Evolutionary conservation across 805 yeast genomes (phyloP), one percentile per base, ranked within the genome.

Genomic region (Metschnikowia borealis): DNA sequence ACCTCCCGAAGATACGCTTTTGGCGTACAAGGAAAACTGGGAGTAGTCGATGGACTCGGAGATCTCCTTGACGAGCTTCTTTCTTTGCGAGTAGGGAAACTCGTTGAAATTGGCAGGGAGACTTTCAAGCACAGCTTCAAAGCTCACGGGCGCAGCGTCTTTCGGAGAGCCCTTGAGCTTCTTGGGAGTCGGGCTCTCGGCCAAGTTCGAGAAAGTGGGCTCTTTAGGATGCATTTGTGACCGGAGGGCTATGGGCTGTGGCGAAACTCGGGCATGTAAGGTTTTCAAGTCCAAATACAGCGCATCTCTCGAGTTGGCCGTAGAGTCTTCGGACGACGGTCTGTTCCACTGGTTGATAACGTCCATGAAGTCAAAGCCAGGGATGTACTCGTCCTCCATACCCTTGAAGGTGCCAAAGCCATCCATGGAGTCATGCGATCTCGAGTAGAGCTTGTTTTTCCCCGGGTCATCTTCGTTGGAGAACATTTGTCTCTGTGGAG

Each of bases 331-430:
- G 7, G 49, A 32, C 32, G 51, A 32, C 0, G 87, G 87, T 20
- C 82, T 60, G 47, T 71, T 71, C 87, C 87, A 83, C 48, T 71
- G 69, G 46, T 69, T 64, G 1, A 81, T 54, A 60, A 68, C 65
- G 23, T 78, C 74, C 38, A 74, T 69, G 54, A 83, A 84, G 57
- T 83, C 83, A 29, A 87, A 70, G 44, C 84, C 87, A 0, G 92
- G 92, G 14, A 87, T 77, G 59, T 86, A 87, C 60, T 87, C 94
- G 62, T 86, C 92, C 59, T 83, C 85, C 56, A 85, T 69, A 0
- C 89, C 90, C 33, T 50, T 60, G 35, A 61, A 54, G 26, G 39
- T 38, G 18, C 31, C 44, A 4, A 46, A 47, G 39, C 52, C 62
- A 8, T 66, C 65, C 13, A 46, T 51, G 37, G 54, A 50, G 23